Evolutionary conservation across 2,329 filamentous ascomycete species (phyloP).

Genomic region (Ceratocystis diversiconidia): DNA sequence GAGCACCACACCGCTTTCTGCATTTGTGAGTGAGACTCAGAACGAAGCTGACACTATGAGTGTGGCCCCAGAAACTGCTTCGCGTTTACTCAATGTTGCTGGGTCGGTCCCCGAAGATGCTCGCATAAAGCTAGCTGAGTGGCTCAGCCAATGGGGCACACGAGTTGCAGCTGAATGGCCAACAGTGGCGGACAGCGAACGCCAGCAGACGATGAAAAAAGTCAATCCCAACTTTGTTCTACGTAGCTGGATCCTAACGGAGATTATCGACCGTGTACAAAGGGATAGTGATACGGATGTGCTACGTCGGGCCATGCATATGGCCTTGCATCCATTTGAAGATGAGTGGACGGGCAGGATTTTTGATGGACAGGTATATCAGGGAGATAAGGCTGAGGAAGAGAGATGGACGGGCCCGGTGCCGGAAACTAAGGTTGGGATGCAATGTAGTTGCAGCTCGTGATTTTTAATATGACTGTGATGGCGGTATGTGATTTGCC

Average conservation of each 20-base stretch:
- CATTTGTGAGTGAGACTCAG: constrained; percentile 30
- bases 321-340: constrained; percentile 72
- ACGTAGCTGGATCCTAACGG: constrained; percentile 81
- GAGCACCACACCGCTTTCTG: constrained; percentile 44
- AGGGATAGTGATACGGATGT: constrained; percentile 70
- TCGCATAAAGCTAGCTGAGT: constrained; percentile 53
- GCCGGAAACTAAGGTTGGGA: constrained; percentile 57
- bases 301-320: constrained; percentile 61
- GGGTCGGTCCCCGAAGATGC: constrained; percentile 57
- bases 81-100: constrained; percentile 32
- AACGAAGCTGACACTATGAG: constrained; percentile 23
- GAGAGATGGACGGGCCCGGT: constrained; percentile 75
- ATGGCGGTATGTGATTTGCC: too few species aligned
- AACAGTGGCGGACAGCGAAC: constrained; percentile 41
- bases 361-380: constrained; percentile 35
- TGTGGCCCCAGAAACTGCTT: constrained; percentile 46
- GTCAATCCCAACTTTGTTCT: constrained; percentile 92
- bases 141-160: constrained; percentile 66
- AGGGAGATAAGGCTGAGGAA: constrained; percentile 57
- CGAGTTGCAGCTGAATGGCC: constrained; percentile 66
- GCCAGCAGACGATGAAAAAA: constrained; percentile 60
- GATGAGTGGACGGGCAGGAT: constrained; percentile 52
- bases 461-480: constrained; percentile 27
- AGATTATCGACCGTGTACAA: constrained; percentile 80
- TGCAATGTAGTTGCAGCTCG: constrained; percentile 95